Conservation (phyloP, 139 green algal species). For the Mesotaenium endlicherianum region DNA sequence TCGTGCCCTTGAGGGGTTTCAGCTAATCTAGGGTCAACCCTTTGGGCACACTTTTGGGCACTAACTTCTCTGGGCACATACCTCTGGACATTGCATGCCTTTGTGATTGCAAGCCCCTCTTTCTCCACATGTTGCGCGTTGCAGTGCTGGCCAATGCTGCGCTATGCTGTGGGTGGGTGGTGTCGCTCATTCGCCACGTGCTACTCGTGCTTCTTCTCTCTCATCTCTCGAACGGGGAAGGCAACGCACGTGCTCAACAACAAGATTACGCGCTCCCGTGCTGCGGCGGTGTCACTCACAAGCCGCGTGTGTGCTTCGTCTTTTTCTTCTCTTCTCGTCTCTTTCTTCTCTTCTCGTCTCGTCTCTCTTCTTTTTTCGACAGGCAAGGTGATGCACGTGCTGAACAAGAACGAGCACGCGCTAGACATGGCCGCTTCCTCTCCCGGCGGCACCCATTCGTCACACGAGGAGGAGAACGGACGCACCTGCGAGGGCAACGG, state of each 20-base stretch:
- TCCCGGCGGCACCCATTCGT: neutral
- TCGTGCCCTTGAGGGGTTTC: no score
- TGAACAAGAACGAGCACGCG: constrained; percentile 53
- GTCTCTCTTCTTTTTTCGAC: neutral
- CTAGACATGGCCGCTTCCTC: constrained; percentile 8
- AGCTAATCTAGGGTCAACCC: no score
- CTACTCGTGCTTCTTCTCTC: no score
- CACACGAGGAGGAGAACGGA: neutral
- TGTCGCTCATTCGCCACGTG: no score
- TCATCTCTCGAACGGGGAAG: no score
- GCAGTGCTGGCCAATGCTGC: no score
- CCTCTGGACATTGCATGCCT: no score
- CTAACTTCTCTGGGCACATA: no score
- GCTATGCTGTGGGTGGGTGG: no score
- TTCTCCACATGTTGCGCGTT: neutral
- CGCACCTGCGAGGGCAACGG: neutral
- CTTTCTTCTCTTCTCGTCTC: neutral
- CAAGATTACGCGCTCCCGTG: no score
- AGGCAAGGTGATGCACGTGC: constrained; percentile 40
- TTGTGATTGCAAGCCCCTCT: neutral
- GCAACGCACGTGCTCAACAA: no score
- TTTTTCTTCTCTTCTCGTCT: neutral
- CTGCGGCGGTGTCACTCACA: neutral
- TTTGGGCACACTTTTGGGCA: no score
- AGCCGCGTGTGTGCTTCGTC: neutral